phyloP scores from a whole-genome alignment of 305 asterid genomes.

The Solanum hybrid region DNA sequence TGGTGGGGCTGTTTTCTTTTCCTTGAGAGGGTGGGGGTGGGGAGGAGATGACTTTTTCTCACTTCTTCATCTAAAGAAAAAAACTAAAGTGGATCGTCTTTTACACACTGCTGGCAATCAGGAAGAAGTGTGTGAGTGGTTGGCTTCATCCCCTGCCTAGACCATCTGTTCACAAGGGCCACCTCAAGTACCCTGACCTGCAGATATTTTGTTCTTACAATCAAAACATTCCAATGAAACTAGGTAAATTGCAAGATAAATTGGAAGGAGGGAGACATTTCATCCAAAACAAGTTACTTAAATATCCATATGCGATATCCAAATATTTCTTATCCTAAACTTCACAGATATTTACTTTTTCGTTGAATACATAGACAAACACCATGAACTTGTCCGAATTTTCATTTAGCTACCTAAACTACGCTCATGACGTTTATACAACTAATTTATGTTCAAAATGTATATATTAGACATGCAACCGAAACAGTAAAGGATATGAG shows the following conservation, averaged over 20 bases:
- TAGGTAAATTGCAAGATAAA: background rate
- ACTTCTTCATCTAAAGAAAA: background rate
- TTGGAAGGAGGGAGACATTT: background rate
- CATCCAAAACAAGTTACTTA: background rate
- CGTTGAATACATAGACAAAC: background rate
- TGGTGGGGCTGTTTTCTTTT: background rate
- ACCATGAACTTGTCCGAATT: background rate
- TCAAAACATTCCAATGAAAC: background rate
- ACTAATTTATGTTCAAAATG: background rate
- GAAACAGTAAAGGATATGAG: background rate
- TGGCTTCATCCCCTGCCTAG: slow-evolving; percentile 40
- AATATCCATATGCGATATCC: no score
- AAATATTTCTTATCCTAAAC: background rate
- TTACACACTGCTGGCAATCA: slow-evolving; percentile 38
- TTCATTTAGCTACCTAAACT: background rate
- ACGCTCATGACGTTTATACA: background rate
- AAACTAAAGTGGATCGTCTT: slow-evolving; percentile 32
- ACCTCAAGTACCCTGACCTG: slow-evolving; percentile 76
- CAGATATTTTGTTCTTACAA: slow-evolving; percentile 13
- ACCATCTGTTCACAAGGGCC: slow-evolving; percentile 55
- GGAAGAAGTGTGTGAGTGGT: slow-evolving; percentile 43
- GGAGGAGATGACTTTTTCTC: background rate
- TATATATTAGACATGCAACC: background rate
- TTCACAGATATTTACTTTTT: background rate
- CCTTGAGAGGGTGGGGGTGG: background rate